Evolutionary conservation across 73 alveolate species (phyloP), one percentile per base, ranked within the genome.

Genomic region (Diophrys appendiculata): DNA sequence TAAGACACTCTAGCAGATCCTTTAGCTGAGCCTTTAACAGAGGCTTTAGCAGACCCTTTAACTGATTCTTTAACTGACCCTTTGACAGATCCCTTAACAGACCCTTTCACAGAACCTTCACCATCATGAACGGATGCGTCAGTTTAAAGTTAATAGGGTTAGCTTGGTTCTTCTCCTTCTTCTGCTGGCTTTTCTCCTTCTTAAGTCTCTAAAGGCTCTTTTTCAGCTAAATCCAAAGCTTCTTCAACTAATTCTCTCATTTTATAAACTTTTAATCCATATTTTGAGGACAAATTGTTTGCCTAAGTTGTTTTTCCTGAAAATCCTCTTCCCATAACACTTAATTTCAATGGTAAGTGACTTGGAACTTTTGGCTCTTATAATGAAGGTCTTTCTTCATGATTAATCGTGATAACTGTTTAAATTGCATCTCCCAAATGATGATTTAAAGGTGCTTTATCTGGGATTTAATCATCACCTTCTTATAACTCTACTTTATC

Each of bases 271-370:
- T 55, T 80, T 34, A 77, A 43, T 13, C 67, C 75, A 88, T 88
- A 96, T 68, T 89, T 79, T 33, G 69, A 88, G 14, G 80, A 69
- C 18, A 97, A 72, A 31, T 65, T 78, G 33, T 87, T 86, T 33
- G 99, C 93, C 54, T 94, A 91, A 13, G 98, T 84, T 78, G 89
- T 95, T 86, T 94, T 97, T 13, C 99, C 99, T 25, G 98, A 86
- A 82, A 94, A 90, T 1, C 98, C 95, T 74, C 85, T 92, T 0
- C 99, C 99, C 0, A 97, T 76, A 33, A 97, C 55, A 65, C 96
- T 88, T 14, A 96, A 73, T 82, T 94, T 96, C 60, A 94, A 77
- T 29, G 96, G 97, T 0, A 96, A 69, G 80, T 93, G 80, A 27
- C 75, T 0, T 8, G 93, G 86, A 18, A 85, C 80, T 52, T 78